These are phyloP conservation scores for Aphanoascus verrucosus DNA, from an alignment of 2,329 filamentous ascomycete species.

Conservation along the genomic window DNA sequence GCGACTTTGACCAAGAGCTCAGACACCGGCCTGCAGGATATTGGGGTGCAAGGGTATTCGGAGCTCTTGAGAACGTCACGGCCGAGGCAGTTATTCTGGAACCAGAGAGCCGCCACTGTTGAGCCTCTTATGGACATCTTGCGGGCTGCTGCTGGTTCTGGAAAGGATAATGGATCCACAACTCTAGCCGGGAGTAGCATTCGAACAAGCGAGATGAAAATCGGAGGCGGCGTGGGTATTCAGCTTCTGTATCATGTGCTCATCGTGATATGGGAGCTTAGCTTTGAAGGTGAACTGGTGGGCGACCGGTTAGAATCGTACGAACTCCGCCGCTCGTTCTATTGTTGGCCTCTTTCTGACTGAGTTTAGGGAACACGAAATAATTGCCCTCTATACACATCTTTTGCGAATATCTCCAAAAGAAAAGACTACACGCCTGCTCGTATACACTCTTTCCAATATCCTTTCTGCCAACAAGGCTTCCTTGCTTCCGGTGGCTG, in stretches of 20 bases:
- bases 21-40: conserved; percentile 86
- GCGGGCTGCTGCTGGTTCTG: conserved; percentile 60
- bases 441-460: conserved; percentile 81
- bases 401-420: conserved; percentile 87
- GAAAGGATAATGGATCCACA: conserved; percentile 55
- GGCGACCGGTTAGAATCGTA: conserved; percentile 80
- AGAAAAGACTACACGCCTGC: conserved; percentile 89
- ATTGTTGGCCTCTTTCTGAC: not conserved
- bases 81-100: conserved; percentile 78
- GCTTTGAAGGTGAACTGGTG: conserved; percentile 64
- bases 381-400: conserved; percentile 83
- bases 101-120: conserved; percentile 74
- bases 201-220: conserved; percentile 53
- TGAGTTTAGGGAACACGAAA: conserved; percentile 68
- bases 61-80: conserved; percentile 64
- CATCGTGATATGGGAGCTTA: conserved; percentile 90
- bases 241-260: conserved; percentile 92
- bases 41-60: conserved; percentile 86
- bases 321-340: conserved; percentile 26
- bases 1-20: conserved; percentile 71
- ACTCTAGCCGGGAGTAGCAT: conserved; percentile 45
- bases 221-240: conserved; percentile 69
- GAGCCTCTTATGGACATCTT: conserved; percentile 74
- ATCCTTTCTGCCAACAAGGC: conserved; percentile 64
- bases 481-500: conserved; percentile 65